phyloP scores from a whole-genome alignment of 495 filamentous ascomycete species.

The Antarctomyces pellizariae region DNA sequence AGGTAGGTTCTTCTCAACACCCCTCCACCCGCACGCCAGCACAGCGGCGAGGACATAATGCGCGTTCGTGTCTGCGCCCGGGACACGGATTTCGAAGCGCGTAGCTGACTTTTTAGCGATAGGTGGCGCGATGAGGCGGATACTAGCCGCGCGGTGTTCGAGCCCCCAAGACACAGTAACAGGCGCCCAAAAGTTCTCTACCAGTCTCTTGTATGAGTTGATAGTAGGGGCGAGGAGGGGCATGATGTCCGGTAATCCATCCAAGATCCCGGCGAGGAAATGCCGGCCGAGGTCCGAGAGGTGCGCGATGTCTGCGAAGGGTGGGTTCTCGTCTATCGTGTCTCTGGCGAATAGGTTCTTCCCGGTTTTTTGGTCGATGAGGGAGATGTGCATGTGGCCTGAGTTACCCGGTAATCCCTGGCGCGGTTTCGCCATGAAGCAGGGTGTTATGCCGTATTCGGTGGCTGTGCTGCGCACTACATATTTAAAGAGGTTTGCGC shows the following conservation, averaged over 20 bases:
- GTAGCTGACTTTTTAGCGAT: constrained; percentile 64
- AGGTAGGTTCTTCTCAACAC: constrained; percentile 70
- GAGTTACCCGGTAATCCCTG: constrained; percentile 79
- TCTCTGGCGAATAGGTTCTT: constrained; percentile 67
- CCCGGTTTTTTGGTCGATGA: constrained; percentile 35
- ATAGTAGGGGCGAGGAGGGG: constrained; percentile 81
- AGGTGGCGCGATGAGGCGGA: constrained; percentile 74
- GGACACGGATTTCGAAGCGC: constrained; percentile 74
- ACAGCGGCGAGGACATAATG: constrained; percentile 74
- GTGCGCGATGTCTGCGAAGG: constrained; percentile 48
- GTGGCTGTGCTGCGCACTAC: constrained; percentile 67
- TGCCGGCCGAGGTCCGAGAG: constrained; percentile 79
- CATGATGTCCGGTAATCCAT: constrained; percentile 87
- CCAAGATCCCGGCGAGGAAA: constrained; percentile 76
- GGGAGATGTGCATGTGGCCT: constrained; percentile 83
- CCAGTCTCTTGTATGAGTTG: constrained; percentile 91
- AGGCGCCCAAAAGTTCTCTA: constrained; percentile 98
- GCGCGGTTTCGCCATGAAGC: constrained; percentile 97
- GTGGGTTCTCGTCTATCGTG: constrained; percentile 38
- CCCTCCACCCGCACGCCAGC: constrained; percentile 66
- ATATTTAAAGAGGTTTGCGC: constrained; percentile 81
- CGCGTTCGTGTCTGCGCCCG: constrained; percentile 78
- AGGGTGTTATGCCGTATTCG: constrained; percentile 77
- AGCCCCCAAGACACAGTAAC: constrained; percentile 94
- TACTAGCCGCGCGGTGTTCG: constrained; percentile 81